Evolutionary conservation across 1,139 yeast species (phyloP).

Genomic region (Pichia sp.): DNA sequence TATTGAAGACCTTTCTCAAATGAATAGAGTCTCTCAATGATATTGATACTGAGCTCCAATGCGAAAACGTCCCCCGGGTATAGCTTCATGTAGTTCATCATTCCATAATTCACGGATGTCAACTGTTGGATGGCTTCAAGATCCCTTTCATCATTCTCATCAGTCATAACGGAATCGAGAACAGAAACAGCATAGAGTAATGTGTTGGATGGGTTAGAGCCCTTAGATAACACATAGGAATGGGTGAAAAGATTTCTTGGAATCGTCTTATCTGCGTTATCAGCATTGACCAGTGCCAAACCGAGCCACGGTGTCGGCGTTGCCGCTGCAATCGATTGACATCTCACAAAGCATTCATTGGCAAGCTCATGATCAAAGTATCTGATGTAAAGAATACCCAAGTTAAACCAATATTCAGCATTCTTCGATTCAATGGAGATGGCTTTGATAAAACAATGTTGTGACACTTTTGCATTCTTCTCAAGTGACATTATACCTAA

Average conservation of each 20-base stretch:
- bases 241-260: constrained; percentile 65
- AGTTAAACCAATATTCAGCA: constrained; percentile 68
- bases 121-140: constrained; percentile 57
- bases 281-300: constrained; percentile 62
- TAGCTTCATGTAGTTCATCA: constrained; percentile 62
- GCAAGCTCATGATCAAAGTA: constrained; percentile 70
- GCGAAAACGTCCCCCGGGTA: constrained; percentile 62
- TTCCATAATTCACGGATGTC: constrained; percentile 62
- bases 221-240: constrained; percentile 70
- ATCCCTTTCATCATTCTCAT: constrained; percentile 37
- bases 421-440: constrained; percentile 62
- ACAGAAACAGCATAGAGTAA: constrained; percentile 62
- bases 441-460: constrained; percentile 89
- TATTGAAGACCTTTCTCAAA: constrained; percentile 46
- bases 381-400: constrained; percentile 70
- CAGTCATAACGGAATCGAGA: constrained; percentile 35
- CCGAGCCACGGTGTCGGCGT: constrained; percentile 82
- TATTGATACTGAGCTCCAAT: constrained; percentile 45
- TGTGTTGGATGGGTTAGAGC: constrained; percentile 64
- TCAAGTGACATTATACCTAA: constrained; percentile 56
- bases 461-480: constrained; percentile 65
- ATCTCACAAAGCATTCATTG: constrained; percentile 60
- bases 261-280: constrained; percentile 43
- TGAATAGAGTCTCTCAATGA: constrained; percentile 68
- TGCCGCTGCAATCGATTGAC: constrained; percentile 80